Evolutionary conservation across 2,329 filamentous ascomycete species (phyloP), one percentile per base, ranked within the genome.

Genomic region (Botrytis deweyae): DNA sequence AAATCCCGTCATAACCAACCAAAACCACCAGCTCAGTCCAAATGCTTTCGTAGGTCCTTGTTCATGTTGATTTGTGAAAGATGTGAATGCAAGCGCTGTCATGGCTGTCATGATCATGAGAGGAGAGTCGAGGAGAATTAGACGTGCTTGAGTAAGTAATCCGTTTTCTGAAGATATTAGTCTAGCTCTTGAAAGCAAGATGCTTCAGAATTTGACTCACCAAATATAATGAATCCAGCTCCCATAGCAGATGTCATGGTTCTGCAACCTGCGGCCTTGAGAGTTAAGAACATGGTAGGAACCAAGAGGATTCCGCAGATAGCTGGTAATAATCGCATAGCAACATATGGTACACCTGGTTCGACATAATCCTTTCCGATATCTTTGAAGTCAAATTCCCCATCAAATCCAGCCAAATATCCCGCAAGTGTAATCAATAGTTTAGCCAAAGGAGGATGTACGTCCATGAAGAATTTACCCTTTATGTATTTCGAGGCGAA

Each of bases 401-500:
- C 96, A 81, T 98, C 89, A 83, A 98, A 99, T 72, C 96, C 96
- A 80, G 95, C 96, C 76, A 98, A 84, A 91, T 93, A 99, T 79
- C 95, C 96, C 76, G 95, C 94, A 75, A 99, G 89, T 70, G 96
- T 97, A 80, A 99, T 95, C 78, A 99, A 90, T 82, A 99, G 90
- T 87, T 99, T 99, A 78, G 96, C 96, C 75, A 99, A 88, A 64
- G 96, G 96, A 46, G 96, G 96, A 82, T 99, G 96, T n/a, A 99
- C 96, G 82, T 99, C 96, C 96, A 99, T 99, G 84, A 99, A 99
- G 88, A 99, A 99, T 82, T 88, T 92, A 81, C 96, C 96, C 87
- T 99, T 98, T 88, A 99, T 98, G 84, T 99, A 99, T 84, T 99
- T 99, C 79, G 93, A 94, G 77, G 96, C 96, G 82, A 99, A 99